Evolutionary conservation across 2,329 filamentous ascomycete species (phyloP), one percentile per base, ranked within the genome.

Genomic region (Gnomoniopsis sp.): DNA sequence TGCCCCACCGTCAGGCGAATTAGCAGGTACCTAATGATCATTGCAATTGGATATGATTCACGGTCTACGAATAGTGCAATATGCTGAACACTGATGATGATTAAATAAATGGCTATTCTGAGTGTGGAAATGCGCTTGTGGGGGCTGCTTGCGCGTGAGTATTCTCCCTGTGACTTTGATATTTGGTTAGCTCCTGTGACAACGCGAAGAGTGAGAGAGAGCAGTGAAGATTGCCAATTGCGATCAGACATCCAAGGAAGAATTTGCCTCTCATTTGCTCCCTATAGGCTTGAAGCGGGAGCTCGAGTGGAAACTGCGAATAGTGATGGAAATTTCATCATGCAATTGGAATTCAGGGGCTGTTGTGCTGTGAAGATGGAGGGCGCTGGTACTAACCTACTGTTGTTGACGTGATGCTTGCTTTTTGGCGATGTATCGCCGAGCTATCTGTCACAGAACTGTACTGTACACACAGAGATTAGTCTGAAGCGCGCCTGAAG

Each of bases 261-360:
- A 71, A 72, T 77, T 73, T 30, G 72, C 73, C 86, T 81, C 81
- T 89, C 87, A 89, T 87, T 70, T 87, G 78, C 51, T 81, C 83
- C 81, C 26, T 30, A 30, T 30, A 85, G 85, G 85, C 86, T 88
- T 85, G 73, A 73, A 70, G 67, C 71, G 76, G 81, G 81, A 82
- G 82, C 86, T 89, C 86, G 80, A 89, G 88, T 90, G 88, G 86
- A 91, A 91, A 91, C 88, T 91, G 88, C 88, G 88, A 92, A 91
- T 90, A 80, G 84, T 78, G 80, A 30, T 83, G 86, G 80, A 82
- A 82, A 74, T 87, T 89, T 89, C 86, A 89, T 90, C 87, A 89
- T 86, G 26, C 26, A 30, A 30, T 30, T 30, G 26, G 26, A 30
- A 30, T 8, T 4, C 8, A 30, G 26, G 26, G 26, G 26, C 8